Base-by-base conservation (phyloP, 306 rosid species). In the Begonia loranthoides region DNA sequence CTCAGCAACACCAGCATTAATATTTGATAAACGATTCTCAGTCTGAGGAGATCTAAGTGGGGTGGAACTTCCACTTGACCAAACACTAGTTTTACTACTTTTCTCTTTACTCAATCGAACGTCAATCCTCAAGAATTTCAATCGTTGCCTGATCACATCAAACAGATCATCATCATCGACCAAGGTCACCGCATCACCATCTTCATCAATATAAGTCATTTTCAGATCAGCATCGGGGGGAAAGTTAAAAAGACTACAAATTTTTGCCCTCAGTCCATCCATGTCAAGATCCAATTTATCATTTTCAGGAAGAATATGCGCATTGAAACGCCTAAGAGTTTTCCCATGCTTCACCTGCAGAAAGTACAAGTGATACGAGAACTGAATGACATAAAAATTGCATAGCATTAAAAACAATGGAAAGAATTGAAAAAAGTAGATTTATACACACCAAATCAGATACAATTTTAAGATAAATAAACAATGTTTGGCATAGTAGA, bases 191-290 rank as follows among this genome's bases (percentile, higher is more conserved):
- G 60, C 44, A 73, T 92, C 99, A 1, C 96, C 99, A 66, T 92
- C 99, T 71, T 92, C 99, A 41, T 92, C 99, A 13, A 76, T 45
- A 60, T 92, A 92, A 17, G 82, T 79, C 76, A 92, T 52, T 22
- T 43, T 58, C 2, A 80, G 49, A 52, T 79, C 72, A 21, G 79
- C 70, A 57, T 77, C 96, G 24, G 57, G 50, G 33, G 73, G 24
- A 17, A 92, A 58, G 52, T 49, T 56, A 67, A 83, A 83, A 54
- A 87, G 77, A 38, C 72, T 45, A 10, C 48, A 51, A 52, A 81
- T 69, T 72, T 80, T 92, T 19, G 60, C 69, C 66, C 61, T 76
- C 74, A 92, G 63, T 15, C 76, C 68, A 56, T 16, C 70, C 76
- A 92, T 79, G 71, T 92, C 81, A 58, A 92, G 72, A 52, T 76